Base-by-base conservation (phyloP, 2,329 filamentous ascomycete genomes). In the Apiospora kogelbergensis region DNA sequence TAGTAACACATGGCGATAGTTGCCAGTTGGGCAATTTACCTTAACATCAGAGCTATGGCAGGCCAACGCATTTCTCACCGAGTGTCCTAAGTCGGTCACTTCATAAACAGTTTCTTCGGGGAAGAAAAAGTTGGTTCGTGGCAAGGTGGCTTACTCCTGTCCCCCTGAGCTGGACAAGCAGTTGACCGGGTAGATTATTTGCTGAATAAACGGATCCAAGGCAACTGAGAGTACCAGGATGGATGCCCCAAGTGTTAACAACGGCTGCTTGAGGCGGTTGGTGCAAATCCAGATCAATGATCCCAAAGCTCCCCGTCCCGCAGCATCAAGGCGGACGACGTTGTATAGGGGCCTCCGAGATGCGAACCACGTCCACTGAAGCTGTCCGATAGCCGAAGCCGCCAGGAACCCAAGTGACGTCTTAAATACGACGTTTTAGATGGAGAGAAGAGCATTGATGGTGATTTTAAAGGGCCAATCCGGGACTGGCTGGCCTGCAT, bases 291-390 rank as follows among this genome's bases (percentile, higher is more conserved):
- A 67, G 30, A 67, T 7, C 33, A 40, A 65, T 5, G 70, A 68
- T 3, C 70, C 66, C 41, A 63, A 30, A 3, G 68, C 66, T 22
- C 70, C 70, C 10, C 53, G 24, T 2, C 53, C 66, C 42, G 68
- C 70, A 5, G 66, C 66, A 48, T 48, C 65, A 40, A 70, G 68
- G 6, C 68, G 53, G 9, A 71, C 41, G 10, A 68, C 70, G 15
- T 63, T 44, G 11, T 70, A 46, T 24, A 67, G 48, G 53, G 26
- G 48, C 30, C 24, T 48, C 6, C 17, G 48, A 33, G 48, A 46
- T 24, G 67, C 63, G 45, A 71, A 69, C 70, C 69, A 70, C 17
- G 53, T 46, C 69, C 68, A 70, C 24, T 70, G 68, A 22, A 71
- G 70, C 44, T 71, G 69, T 7, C 44, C 45, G 22, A 70, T 65